phyloP scores from a whole-genome alignment of 2,329 filamentous ascomycete genomes.

The Akanthomyces dipterigenus region DNA sequence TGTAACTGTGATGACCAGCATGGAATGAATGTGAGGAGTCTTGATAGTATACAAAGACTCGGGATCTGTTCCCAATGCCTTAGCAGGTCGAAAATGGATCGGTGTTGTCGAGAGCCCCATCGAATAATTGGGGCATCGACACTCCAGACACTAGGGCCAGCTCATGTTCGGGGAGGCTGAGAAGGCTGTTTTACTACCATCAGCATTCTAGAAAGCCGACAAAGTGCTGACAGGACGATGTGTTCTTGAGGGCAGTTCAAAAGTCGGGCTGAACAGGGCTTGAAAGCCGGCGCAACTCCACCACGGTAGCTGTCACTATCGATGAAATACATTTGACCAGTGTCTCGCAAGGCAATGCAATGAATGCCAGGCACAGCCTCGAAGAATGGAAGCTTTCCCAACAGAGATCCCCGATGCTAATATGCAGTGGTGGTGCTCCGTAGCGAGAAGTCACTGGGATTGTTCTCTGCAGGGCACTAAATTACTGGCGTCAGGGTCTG shows the following conservation, averaged over 20 bases:
- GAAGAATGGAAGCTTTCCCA: background rate
- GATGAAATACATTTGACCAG: background rate
- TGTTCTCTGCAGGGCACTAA: background rate
- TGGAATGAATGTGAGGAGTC: background rate
- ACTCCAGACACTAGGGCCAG: background rate
- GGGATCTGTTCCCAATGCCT: slow-evolving; percentile 20
- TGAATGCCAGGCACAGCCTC: background rate
- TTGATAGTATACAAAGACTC: background rate
- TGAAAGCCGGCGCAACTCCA: background rate
- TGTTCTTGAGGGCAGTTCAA: background rate
- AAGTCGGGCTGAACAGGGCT: background rate
- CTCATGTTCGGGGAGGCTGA: background rate
- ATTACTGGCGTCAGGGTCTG: background rate
- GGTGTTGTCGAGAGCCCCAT: slow-evolving; percentile 15
- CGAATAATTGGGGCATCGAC: slow-evolving; percentile 3
- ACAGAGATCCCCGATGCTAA: background rate
- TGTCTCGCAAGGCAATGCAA: background rate
- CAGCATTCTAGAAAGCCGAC: slow-evolving; percentile 9
- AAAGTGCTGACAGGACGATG: slow-evolving; percentile 2
- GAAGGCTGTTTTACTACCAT: background rate
- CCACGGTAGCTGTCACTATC: background rate
- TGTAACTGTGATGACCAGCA: background rate
- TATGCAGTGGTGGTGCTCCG: background rate
- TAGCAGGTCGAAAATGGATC: slow-evolving; percentile 27
- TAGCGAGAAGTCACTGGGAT: background rate